A percentile compares a stretch with the other conserved stretches of the same genome.
Evolutionary conservation across 495 filamentous ascomycete genomes (phyloP).

Genomic region (Lasiosphaeria hispida): DNA sequence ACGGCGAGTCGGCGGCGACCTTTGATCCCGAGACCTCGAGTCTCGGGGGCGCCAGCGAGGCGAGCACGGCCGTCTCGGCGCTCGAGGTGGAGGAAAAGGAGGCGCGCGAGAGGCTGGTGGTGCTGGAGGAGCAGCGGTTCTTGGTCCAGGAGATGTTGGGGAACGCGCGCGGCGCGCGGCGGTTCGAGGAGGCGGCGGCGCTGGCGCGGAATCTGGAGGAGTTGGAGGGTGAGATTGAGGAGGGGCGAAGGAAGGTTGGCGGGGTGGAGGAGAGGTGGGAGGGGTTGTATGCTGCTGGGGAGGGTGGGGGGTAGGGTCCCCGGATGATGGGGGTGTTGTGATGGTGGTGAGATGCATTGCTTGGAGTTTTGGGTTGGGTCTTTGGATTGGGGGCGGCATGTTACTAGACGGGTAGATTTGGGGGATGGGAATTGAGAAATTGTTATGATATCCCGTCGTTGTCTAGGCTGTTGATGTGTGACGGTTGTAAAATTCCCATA

Average conservation of each 20-base stretch:
- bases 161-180: slow-evolving; percentile 73
- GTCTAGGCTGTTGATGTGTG: no score
- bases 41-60: slow-evolving; percentile 50
- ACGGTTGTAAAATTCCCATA: no score
- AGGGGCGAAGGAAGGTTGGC: slow-evolving; percentile 52
- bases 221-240: slow-evolving; percentile 77
- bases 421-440: no score
- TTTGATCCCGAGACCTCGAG: slow-evolving; percentile 58
- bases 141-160: slow-evolving; percentile 86
- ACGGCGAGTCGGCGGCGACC: slow-evolving; percentile 42
- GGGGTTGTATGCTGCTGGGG: slow-evolving; percentile 40
- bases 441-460: no score
- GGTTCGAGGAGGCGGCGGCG: slow-evolving; percentile 85
- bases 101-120: slow-evolving; percentile 75
- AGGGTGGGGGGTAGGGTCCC: no score
- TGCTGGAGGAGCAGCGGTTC: slow-evolving; percentile 93
- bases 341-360: neutral
- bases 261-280: slow-evolving; percentile 55
- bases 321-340: no score
- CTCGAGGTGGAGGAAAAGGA: slow-evolving; percentile 87
- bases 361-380: neutral
- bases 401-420: no score
- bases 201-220: slow-evolving; percentile 81
- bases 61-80: slow-evolving; percentile 63
- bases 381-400: neutral